Percentiles rank a stretch among this genome's conserved stretches.
Evolutionary conservation across 1,284 basidiomycete genomes (phyloP).

Genomic region (Trichosporon sp.): DNA sequence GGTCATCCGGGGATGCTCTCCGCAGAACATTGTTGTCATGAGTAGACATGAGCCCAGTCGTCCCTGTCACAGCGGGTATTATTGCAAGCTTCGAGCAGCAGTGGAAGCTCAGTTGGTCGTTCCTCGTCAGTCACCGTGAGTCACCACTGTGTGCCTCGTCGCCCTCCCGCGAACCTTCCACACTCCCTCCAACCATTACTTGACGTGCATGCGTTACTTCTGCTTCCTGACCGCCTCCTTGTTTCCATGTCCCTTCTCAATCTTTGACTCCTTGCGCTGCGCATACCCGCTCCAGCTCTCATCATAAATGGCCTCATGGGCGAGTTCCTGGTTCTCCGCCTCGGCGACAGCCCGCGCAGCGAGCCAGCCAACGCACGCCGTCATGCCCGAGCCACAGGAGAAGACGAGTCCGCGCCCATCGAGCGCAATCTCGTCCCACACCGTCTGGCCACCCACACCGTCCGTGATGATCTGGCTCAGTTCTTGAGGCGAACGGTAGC

Average conservation of each 20-base stretch:
- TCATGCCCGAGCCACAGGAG: slow-evolving; percentile 94
- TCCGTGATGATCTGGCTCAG: slow-evolving; percentile 64
- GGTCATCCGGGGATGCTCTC: too few relatives aligned
- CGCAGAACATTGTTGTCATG: too few relatives aligned
- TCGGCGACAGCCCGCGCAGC: slow-evolving; percentile 83
- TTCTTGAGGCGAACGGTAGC: slow-evolving; percentile 66
- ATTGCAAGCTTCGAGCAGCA: background rate
- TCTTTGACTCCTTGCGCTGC: slow-evolving; percentile 36
- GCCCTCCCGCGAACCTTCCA: background rate
- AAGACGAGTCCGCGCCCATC: slow-evolving; percentile 65
- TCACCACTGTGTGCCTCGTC: background rate
- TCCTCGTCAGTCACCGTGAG: slow-evolving; percentile 7
- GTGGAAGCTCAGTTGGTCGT: background rate
- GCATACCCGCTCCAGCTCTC: slow-evolving; percentile 55
- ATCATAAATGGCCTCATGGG: slow-evolving; percentile 56
- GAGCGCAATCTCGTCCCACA: slow-evolving; percentile 63
- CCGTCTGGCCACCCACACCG: slow-evolving; percentile 53
- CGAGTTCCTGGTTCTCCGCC: slow-evolving; percentile 59
- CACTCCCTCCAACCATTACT: background rate
- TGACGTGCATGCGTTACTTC: slow-evolving; percentile 2
- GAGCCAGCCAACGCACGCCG: slow-evolving; percentile 88
- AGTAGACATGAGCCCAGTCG: background rate
- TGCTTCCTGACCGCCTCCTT: slow-evolving; percentile 1
- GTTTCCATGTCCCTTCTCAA: slow-evolving; percentile 29
- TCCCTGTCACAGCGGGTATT: background rate